Base-by-base conservation (phyloP, 257 asterid species). In the Coffea canephora region DNA sequence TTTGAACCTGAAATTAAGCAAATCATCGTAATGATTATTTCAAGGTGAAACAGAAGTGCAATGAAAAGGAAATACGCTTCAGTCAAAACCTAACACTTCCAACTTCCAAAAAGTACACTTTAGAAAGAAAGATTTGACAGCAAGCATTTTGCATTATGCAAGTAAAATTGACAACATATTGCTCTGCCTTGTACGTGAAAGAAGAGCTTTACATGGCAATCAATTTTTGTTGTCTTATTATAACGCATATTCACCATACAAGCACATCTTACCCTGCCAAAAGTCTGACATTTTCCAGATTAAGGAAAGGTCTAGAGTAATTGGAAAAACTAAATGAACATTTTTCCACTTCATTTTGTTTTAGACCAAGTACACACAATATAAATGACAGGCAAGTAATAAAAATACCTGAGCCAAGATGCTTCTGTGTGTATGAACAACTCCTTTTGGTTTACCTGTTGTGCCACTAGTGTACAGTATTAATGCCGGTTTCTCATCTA, bases 391-490 rank as follows among this genome's bases (percentile, higher is more conserved):
- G 34, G 67, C 34, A 64, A 64, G 18, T 61, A 8, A 23, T 25
- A 78, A 50, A 62, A 49, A 45, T 85, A 95, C 99, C 98, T 95
- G 99, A 43, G 99, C 91, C 81, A 93, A 85, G 83, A 95, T 87
- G 73, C 97, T 92, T 75, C 85, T 84, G 82, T 93, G 98, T n/a
- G 99, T 95, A 89, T 95, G 99, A 78, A 95, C 98, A 76, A 84
- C 99, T 81, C 99, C 99, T 92, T 95, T 95, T 49, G 99, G 99
- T 84, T 92, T 95, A 68, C 99, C 99, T 8, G 99, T 95, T 36
- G 99, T 93, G 76, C 99, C 99, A 78, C 99, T 95, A 59, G 99
- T 95, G 83, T 95, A 95, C 78, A 95, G 87, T 83, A 95, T 89
- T 82, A 95, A 86, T 39, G 99, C 99, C 23, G 97, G 94, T 19